Percentiles rank a stretch among this genome's conserved stretches.
Conservation (phyloP, 2,329 filamentous ascomycete genomes). For the Colletotrichum noveboracense region DNA sequence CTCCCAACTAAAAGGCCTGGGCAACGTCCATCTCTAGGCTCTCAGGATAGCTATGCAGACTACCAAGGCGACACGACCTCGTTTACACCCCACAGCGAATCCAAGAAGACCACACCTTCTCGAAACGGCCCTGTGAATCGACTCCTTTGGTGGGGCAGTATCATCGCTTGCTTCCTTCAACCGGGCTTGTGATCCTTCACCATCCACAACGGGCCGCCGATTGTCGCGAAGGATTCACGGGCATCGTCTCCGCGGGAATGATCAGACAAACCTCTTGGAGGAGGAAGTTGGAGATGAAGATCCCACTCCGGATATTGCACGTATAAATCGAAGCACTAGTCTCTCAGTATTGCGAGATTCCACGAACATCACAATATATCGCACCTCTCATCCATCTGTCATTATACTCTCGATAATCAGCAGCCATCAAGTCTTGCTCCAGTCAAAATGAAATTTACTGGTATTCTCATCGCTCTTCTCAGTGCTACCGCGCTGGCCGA, state of each 20-base stretch:
- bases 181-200: neutral
- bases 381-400: rapidly evolving
- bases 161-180: neutral
- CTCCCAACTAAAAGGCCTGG: neutral
- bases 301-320: rapidly evolving
- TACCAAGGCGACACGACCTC: neutral
- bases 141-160: neutral
- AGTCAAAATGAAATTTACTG: neutral
- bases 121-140: neutral
- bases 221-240: neutral
- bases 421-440: neutral
- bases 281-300: rapidly evolving
- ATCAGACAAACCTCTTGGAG: rapidly evolving
- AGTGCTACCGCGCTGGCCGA: neutral
- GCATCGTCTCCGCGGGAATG: neutral
- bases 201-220: neutral
- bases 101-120: neutral
- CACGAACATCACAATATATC: neutral
- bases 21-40: neutral
- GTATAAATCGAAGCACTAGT: rapidly evolving
- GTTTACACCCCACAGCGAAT: neutral
- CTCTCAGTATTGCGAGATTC: neutral
- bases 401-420: rapidly evolving
- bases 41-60: neutral
- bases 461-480: neutral